Base-by-base conservation (phyloP, 169 alveolate species). In the Plasmodium gaboni region DNA sequence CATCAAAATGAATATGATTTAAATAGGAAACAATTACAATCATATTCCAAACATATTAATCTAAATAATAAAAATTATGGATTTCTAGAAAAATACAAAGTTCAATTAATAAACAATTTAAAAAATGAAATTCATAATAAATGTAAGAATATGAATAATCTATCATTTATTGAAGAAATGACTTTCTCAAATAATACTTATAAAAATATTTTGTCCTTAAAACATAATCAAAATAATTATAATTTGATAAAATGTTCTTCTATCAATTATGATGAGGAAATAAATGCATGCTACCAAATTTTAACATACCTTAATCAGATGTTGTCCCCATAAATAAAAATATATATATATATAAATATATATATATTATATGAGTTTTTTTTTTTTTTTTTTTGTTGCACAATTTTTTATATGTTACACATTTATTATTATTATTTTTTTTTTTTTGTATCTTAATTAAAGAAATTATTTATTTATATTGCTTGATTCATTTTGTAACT, bases 81-180 rank as follows among this genome's bases (percentile, higher is more conserved):
- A 78, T 78, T 26, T 59, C 9, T 78, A n/a, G 74, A 65, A 65
- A 78, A 13, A 24, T 24, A 65, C 46, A 53, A 78, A 24, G 7
- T 65, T 50, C 17, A 57, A 51, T 64, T 69, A 28, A 78, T 78
- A 24, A 67, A 78, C 55, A 70, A 32, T 53, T 78, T 78, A 65
- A 78, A 78, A 65, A 65, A 42, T 51, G 22, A 78, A 65, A 78
- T 78, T 17, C 51, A 78, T 22, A 73, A 50, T 22, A 65, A 53
- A 24, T 78, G 89, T 7, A 55, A 70, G 12, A 28, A 78, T 64
- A 17, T 78, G 15, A 50, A 26, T 65, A 78, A 59, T 46, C 64
- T 78, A 13, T 46, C 78, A 12, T 78, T 78, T 78, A 13, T 44
- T 10, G 78, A 78, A 64, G 89, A 78, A 65, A 78, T 78, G 89